phyloP scores from a whole-genome alignment of 2,329 filamentous ascomycete genomes.

The Stachybotrys elegans region DNA sequence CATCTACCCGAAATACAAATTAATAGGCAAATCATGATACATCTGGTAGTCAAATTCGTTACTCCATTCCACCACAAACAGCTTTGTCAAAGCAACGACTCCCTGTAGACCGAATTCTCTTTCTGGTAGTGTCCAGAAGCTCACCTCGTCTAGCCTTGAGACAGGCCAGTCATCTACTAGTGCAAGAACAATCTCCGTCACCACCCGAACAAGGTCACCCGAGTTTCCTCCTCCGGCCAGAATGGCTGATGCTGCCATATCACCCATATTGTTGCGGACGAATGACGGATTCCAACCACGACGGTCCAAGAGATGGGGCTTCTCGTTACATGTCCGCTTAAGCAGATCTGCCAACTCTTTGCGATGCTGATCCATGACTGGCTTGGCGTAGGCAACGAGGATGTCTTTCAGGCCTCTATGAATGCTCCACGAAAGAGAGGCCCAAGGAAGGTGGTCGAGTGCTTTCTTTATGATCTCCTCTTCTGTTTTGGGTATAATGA shows the following conservation, averaged over 20 bases:
- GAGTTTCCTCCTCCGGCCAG: conserved; percentile 1
- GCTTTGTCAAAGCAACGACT: not conserved
- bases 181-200: not conserved
- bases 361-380: not conserved
- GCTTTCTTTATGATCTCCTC: not conserved
- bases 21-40: not conserved
- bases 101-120: not conserved
- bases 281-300: not conserved
- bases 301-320: not conserved
- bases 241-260: conserved; percentile 1
- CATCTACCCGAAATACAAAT: not conserved
- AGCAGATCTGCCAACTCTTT: not conserved
- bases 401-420: not conserved
- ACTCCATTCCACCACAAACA: conserved; percentile 2
- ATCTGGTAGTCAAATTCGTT: conserved; percentile 4
- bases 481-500: not conserved
- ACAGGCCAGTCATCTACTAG: not conserved
- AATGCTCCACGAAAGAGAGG: not conserved
- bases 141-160: not conserved
- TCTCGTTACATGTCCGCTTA: not conserved
- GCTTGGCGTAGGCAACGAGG: not conserved
- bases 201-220: conserved; percentile 1
- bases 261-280: not conserved
- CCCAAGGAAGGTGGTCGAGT: not conserved
- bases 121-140: not conserved